These are phyloP conservation scores for Chalciporus chontae DNA, from an alignment of 768 basidiomycete genomes.

Conservation along the genomic window DNA sequence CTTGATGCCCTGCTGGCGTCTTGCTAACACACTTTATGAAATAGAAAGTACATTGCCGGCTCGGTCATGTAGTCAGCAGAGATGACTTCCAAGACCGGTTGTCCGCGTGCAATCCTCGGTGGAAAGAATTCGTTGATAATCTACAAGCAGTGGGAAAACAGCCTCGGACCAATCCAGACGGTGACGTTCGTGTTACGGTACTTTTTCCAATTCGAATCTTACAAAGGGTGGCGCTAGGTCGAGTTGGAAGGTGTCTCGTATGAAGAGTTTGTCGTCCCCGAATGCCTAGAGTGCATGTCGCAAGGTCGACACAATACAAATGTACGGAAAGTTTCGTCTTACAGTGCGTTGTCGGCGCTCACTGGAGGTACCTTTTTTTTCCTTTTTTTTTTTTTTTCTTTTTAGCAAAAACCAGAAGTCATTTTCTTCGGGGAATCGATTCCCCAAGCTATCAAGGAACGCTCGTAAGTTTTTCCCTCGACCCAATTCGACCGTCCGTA, in stretches of 20 bases:
- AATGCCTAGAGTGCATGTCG: constrained; percentile 63
- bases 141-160: constrained; percentile 53
- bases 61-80: constrained; percentile 66
- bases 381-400: too few relatives aligned
- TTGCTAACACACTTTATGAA: constrained; percentile 10
- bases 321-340: constrained; percentile 38
- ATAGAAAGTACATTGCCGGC: constrained; percentile 73
- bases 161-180: constrained; percentile 87
- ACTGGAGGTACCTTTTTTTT: too few relatives aligned
- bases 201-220: not conserved
- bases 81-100: constrained; percentile 72
- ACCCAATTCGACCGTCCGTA: not conserved
- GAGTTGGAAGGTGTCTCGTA: constrained; percentile 77
- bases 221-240: constrained; percentile 46
- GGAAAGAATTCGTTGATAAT: constrained; percentile 68
- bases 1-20: too few relatives aligned
- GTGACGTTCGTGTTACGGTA: constrained; percentile 59
- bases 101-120: constrained; percentile 69
- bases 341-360: not conserved
- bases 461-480: constrained; percentile 52
- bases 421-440: constrained; percentile 93
- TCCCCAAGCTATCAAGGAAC: constrained; percentile 53
- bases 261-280: constrained; percentile 73
- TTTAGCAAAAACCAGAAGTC: constrained; percentile 74
- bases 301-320: constrained; percentile 57